Percentiles rank a stretch among this genome's conserved stretches.
Evolutionary conservation across 139 green algal species (phyloP).

Genomic region (Picocystis salinarum): DNA sequence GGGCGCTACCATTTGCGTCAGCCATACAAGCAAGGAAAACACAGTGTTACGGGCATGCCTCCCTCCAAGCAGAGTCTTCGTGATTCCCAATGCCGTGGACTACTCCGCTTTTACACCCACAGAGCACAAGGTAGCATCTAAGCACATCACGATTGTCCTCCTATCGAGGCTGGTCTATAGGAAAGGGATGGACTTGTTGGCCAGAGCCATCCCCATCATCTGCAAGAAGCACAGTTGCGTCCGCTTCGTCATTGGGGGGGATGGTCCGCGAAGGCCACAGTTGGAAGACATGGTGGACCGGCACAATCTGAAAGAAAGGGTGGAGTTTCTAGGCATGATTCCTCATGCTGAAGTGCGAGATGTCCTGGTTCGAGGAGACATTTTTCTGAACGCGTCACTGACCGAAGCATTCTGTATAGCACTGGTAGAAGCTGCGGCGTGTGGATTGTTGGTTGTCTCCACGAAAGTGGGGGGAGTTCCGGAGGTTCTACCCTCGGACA

Average conservation of each 20-base stretch:
- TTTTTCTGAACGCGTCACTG: slow-evolving; percentile 50
- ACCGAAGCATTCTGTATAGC: slow-evolving; percentile 97
- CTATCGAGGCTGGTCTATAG: slow-evolving; percentile 79
- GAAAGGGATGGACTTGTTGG: slow-evolving; percentile 85
- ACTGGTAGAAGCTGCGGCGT: slow-evolving; percentile 74
- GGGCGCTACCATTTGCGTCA: slow-evolving; percentile 62
- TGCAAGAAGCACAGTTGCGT: slow-evolving; percentile 42
- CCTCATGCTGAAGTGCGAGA: slow-evolving; percentile 31
- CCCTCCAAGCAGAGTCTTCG: slow-evolving; percentile 57
- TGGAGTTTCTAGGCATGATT: slow-evolving; percentile 61
- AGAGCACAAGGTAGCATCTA: too few relatives aligned
- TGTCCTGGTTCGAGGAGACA: slow-evolving; percentile 33
- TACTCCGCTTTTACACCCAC: slow-evolving; percentile 45
- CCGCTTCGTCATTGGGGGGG: slow-evolving; percentile 55
- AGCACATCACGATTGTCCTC: slow-evolving; percentile 43
- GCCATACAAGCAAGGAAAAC: slow-evolving; percentile 90
- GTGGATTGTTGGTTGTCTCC: slow-evolving; percentile 16
- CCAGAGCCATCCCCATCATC: slow-evolving; percentile 55
- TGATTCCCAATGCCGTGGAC: slow-evolving; percentile 93
- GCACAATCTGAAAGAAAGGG: slow-evolving; percentile 36
- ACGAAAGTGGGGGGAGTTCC: slow-evolving; percentile 3
- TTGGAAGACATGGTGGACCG: slow-evolving; percentile 49
- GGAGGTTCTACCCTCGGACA: slow-evolving; percentile 64
- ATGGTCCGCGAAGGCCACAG: slow-evolving; percentile 64
- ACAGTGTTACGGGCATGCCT: slow-evolving; percentile 77